phyloP scores from a whole-genome alignment of 1,139 yeast species.

The Yarrowia galli region DNA sequence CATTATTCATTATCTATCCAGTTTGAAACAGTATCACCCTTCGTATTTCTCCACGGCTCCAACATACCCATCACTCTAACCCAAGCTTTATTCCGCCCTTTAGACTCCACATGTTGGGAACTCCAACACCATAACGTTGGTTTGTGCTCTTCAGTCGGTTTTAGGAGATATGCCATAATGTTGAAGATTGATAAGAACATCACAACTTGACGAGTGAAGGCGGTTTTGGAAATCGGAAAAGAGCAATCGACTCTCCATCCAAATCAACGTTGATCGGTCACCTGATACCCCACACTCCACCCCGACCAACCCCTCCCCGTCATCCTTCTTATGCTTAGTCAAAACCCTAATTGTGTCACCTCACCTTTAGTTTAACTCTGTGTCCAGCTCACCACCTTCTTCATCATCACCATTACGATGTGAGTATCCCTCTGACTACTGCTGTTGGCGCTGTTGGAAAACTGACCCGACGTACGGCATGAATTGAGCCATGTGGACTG shows the following conservation, averaged over 20 bases:
- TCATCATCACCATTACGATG: constrained; percentile 33
- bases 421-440: constrained; percentile 9
- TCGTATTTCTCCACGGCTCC: no score
- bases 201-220: background rate
- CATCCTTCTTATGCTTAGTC: constrained; percentile 12
- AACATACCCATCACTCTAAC: background rate
- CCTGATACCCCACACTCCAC: background rate
- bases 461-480: background rate
- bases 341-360: constrained; percentile 22
- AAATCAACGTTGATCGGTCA: no score
- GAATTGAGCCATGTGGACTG: no score
- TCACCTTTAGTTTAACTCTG: constrained; percentile 21
- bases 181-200: background rate
- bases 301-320: background rate
- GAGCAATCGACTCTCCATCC: background rate
- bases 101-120: background rate
- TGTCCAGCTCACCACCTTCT: constrained; percentile 32
- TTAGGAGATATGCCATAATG: background rate
- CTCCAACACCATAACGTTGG: background rate
- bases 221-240: background rate
- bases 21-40: no score
- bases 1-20: no score
- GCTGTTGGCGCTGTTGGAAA: background rate
- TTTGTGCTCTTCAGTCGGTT: background rate
- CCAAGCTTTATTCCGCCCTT: background rate